These are phyloP conservation scores for Euphorbia celastroides DNA, from an alignment of 441 rosid species.

Conservation along the genomic window DNA sequence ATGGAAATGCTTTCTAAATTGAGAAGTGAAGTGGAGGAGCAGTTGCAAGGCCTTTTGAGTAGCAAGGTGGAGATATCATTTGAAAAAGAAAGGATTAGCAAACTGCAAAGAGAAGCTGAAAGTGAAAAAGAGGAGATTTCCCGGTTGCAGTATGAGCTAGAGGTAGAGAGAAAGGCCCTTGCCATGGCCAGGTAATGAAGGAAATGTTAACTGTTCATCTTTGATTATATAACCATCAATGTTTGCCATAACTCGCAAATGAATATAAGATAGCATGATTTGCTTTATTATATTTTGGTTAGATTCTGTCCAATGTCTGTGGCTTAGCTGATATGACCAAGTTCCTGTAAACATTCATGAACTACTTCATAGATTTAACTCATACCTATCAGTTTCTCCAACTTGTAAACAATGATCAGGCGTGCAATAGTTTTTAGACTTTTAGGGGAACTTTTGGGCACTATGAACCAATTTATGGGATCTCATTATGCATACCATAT, in stretches of 20 bases:
- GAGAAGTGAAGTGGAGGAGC: conserved; percentile 70
- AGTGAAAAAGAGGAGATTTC: conserved; percentile 65
- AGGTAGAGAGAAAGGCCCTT: conserved; percentile 80
- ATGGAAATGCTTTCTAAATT: conserved; percentile 71
- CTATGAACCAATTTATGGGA: background rate
- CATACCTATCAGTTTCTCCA: background rate
- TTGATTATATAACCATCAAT: background rate
- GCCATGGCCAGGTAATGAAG: conserved; percentile 76
- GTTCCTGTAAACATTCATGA: background rate
- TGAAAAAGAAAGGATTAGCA: conserved; percentile 71
- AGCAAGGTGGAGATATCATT: conserved; percentile 72
- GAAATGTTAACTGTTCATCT: background rate
- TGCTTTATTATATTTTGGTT: background rate
- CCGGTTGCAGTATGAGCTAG: conserved; percentile 69
- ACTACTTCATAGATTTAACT: background rate
- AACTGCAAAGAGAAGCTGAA: conserved; percentile 61
- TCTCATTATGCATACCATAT: background rate
- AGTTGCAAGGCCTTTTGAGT: conserved; percentile 55
- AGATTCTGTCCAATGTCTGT: background rate
- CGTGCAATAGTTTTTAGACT: background rate
- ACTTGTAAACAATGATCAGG: background rate
- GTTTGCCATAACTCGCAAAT: background rate
- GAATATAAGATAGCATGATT: background rate
- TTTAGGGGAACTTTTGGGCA: background rate
- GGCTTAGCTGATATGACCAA: background rate